Percentiles rank a stretch among this genome's conserved stretches.
Evolutionary conservation across 2,329 filamentous ascomycete genomes (phyloP).

Genomic region (Arachnopeziza araneosa): DNA sequence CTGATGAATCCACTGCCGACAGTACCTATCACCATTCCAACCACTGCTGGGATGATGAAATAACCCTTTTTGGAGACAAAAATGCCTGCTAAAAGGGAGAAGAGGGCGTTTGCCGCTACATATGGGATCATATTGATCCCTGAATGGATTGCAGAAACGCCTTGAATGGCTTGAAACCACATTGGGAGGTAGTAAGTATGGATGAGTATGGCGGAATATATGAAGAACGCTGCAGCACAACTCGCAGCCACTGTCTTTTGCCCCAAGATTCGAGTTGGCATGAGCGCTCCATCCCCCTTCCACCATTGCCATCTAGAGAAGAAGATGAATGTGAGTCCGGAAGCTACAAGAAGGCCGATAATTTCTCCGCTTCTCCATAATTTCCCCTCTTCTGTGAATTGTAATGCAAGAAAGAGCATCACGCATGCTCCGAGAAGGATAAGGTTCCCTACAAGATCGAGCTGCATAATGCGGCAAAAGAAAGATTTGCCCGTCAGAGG

Average conservation of each 20-base stretch:
- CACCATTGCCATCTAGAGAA: constrained; percentile 32
- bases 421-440: constrained; percentile 37
- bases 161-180: constrained; percentile 25
- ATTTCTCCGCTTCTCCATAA: constrained; percentile 24
- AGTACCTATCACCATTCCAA: constrained; percentile 12
- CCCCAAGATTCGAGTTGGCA: constrained; percentile 36
- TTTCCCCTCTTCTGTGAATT: constrained; percentile 37
- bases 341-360: constrained; percentile 30
- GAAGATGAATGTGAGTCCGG: constrained; percentile 21
- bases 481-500: constrained; percentile 30
- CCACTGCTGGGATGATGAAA: constrained; percentile 23
- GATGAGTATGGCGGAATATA: constrained; percentile 29
- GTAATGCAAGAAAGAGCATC: constrained; percentile 39
- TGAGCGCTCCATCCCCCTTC: constrained; percentile 42
- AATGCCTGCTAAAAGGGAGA: constrained; percentile 28
- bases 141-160: constrained; percentile 12
- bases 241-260: constrained; percentile 32
- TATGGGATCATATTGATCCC: constrained; percentile 23
- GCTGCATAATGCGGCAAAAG: constrained; percentile 27
- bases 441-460: constrained; percentile 40
- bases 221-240: constrained; percentile 22
- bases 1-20: constrained; percentile 33
- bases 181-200: constrained; percentile 28
- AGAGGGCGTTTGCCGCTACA: constrained; percentile 23
- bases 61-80: constrained; percentile 31